Evolutionary conservation across 1,284 basidiomycete genomes (phyloP).

Genomic region (Vanrija humicola): DNA sequence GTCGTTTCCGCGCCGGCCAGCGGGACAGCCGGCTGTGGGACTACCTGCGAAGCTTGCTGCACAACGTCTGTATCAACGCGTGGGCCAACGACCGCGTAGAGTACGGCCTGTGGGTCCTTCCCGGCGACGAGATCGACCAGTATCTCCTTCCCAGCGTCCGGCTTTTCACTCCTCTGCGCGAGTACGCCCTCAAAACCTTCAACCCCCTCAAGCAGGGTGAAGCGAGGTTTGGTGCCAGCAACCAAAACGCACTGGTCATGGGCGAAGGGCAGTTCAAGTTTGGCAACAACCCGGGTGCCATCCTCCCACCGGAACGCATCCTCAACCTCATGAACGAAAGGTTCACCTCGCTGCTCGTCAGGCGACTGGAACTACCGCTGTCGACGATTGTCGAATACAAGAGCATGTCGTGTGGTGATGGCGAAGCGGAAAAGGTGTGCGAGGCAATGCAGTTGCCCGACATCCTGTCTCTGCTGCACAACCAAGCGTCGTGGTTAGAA

Average conservation of each 20-base stretch:
- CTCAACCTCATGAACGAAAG: constrained; percentile 7
- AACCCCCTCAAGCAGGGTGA: background rate
- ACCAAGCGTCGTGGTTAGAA: background rate
- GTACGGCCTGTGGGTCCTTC: constrained; percentile 30
- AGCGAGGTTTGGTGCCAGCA: too few species aligned
- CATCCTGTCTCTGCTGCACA: background rate
- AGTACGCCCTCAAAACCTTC: background rate
- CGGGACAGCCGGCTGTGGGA: background rate
- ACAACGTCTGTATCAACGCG: constrained; percentile 15
- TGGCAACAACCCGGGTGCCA: background rate
- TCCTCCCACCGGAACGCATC: constrained; percentile 8
- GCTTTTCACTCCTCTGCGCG: constrained; percentile 2
- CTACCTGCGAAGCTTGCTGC: constrained; percentile 10
- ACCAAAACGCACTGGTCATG: background rate
- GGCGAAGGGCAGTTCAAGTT: background rate
- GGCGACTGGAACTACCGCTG: constrained; percentile 2
- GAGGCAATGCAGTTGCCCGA: background rate
- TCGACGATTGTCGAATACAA: constrained; percentile 40
- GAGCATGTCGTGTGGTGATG: constrained; percentile 53
- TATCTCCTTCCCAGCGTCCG: background rate
- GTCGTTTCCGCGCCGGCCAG: background rate
- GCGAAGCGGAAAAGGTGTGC: constrained; percentile 2
- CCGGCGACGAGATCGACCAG: constrained; percentile 25
- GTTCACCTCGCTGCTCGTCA: background rate
- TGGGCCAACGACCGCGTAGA: constrained; percentile 24